A percentile compares a stretch with the other conserved stretches of the same genome.
Evolutionary conservation across 2,329 filamentous ascomycete genomes (phyloP).

Genomic region (Penicillium vulpinum): DNA sequence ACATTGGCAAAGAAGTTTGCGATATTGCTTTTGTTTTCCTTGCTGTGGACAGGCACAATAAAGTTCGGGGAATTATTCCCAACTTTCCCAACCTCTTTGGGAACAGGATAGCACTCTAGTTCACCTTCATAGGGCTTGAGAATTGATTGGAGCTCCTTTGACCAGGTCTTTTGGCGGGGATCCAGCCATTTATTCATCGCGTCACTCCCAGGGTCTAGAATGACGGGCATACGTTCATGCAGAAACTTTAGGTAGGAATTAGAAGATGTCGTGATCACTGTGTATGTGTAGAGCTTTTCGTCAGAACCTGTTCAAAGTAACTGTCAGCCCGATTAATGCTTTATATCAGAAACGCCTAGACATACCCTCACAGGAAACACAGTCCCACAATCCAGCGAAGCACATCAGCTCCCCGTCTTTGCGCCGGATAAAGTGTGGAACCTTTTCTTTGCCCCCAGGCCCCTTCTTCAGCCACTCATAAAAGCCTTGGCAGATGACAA

Average conservation of each 20-base stretch:
- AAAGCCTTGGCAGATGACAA: constrained; percentile 88
- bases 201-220: constrained; percentile 74
- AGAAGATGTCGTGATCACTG: constrained; percentile 86
- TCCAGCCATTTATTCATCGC: constrained; percentile 76
- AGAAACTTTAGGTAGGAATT: constrained; percentile 81
- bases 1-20: constrained; percentile 82
- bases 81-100: constrained; percentile 88
- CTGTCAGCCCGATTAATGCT: background rate
- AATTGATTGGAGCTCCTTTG: constrained; percentile 70
- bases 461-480: constrained; percentile 92
- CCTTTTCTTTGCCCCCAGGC: constrained; percentile 68
- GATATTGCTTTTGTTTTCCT: constrained; percentile 89
- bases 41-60: constrained; percentile 77
- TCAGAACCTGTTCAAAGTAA: constrained; percentile 51
- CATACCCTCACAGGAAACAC: constrained; percentile 73
- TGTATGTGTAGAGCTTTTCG: constrained; percentile 81
- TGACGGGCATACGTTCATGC: constrained; percentile 94
- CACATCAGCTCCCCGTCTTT: constrained; percentile 83
- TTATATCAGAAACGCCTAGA: background rate
- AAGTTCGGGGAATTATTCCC: constrained; percentile 86
- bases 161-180: constrained; percentile 71
- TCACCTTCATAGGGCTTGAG: constrained; percentile 78
- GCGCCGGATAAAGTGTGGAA: constrained; percentile 80
- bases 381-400: constrained; percentile 90
- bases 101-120: constrained; percentile 82